Conservation (phyloP, 169 alveolate genomes). For the Cryptosporidium baileyi region DNA sequence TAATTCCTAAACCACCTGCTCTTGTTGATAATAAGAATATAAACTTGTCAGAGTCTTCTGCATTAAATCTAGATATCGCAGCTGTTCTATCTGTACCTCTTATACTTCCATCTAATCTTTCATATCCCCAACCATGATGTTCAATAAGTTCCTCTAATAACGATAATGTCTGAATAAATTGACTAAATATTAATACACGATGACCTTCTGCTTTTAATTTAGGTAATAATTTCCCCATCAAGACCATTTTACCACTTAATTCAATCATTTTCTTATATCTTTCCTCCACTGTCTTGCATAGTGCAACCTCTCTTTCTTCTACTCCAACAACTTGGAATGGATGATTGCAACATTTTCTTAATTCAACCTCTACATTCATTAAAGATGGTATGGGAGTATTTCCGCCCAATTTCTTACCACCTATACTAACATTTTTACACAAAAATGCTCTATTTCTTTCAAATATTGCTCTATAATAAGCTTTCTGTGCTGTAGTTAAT, state of each 20-base stretch:
- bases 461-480: slow-evolving; percentile 86
- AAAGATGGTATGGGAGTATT: slow-evolving; percentile 79
- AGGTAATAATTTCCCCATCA: slow-evolving; percentile 77
- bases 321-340: slow-evolving; percentile 91
- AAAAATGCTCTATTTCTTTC: slow-evolving; percentile 80
- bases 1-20: slow-evolving; percentile 95
- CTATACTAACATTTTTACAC: slow-evolving; percentile 67
- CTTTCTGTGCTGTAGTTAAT: slow-evolving; percentile 84
- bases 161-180: slow-evolving; percentile 86
- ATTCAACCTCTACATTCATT: slow-evolving; percentile 89
- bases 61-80: slow-evolving; percentile 82
- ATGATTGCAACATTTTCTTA: slow-evolving; percentile 93
- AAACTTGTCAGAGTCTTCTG: slow-evolving; percentile 79
- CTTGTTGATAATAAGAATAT: slow-evolving; percentile 91
- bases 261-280: slow-evolving; percentile 79
- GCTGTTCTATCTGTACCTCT: slow-evolving; percentile 83
- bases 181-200: slow-evolving; percentile 87
- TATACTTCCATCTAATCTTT: slow-evolving; percentile 88
- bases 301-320: slow-evolving; percentile 75
- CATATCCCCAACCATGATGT: slow-evolving; percentile 81
- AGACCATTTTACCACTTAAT: slow-evolving; percentile 86
- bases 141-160: slow-evolving; percentile 86
- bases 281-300: slow-evolving; percentile 67
- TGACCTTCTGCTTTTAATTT: slow-evolving; percentile 86
- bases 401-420: slow-evolving; percentile 56